Base-by-base conservation (phyloP, 164 flowering plant genomes). In the Tetrastigma voinierianum region DNA sequence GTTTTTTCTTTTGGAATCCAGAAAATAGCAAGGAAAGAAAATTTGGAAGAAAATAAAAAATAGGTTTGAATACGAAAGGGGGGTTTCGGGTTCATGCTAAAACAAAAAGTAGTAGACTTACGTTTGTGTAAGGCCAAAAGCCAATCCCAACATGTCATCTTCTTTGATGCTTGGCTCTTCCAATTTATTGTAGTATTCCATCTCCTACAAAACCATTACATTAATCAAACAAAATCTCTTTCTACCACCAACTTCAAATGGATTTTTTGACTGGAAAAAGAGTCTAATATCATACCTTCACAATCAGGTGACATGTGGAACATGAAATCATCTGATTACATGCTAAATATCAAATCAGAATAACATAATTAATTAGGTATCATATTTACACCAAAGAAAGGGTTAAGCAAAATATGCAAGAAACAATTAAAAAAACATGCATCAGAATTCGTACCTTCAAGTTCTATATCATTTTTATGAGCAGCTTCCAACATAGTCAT, bases 401-500 rank as follows among this genome's bases (percentile, higher is more conserved):
- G 13, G 25, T 2, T 32, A 48, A n/a, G 16, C 3, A 14, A 49
- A 59, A 67, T 17, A 13, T 67, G 46, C 49, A 24, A 68, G 40
- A 70, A 23, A 19, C 12, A 11, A 21, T 10, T n/a, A n/a, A n/a
- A n/a, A 45, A 10, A 16, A 43, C 5, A 21, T 48, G 46, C 46
- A 43, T 16, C 46, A 25, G n/a, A 20, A 53, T 18, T 44, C 78
- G 69, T 72, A 70, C 98, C 97, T 89, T 94, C 98, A 68, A 94
- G 96, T 65, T 94, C 98, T 69, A 94, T 89, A 66, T 94, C 98
- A 82, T 94, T 91, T 76, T 86, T 90, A 77, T 90, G 96, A 64
- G 97, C 98, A 69, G 96, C 98, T 76, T 94, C 98, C 68, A 94
- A 72, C 86, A 94, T 87, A n/a, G 92, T 89, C 96, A 84, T 89